Conservation (phyloP, 176 grass and related monocot genomes). For the Oryza longistaminata region DNA sequence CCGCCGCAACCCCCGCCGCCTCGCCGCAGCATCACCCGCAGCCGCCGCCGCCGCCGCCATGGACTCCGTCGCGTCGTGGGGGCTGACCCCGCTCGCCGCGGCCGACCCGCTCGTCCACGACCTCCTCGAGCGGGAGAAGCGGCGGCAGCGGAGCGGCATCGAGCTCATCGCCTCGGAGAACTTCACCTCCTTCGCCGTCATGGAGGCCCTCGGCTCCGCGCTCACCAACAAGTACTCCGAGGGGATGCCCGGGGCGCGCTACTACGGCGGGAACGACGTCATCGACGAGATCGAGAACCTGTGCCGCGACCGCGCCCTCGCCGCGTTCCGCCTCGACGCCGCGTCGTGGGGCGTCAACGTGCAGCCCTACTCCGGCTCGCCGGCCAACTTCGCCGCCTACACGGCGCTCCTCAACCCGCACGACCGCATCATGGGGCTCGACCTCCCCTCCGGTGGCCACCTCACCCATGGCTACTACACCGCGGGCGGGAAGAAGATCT, state of each 20-base stretch:
- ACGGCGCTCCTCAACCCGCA: conserved; percentile 93
- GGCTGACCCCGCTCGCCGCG: conserved; percentile 53
- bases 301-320: conserved; percentile 83
- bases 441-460: conserved; percentile 86
- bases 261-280: conserved; percentile 96
- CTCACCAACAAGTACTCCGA: conserved; percentile 99
- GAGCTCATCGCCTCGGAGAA: conserved; percentile 99
- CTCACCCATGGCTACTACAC: conserved; percentile 99
- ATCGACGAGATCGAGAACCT: conserved; percentile 94
- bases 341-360: conserved; percentile 93
- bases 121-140: conserved; percentile 94
- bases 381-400: conserved; percentile 99
- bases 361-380: conserved; percentile 96
- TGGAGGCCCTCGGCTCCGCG: conserved; percentile 86
- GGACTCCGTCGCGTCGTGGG: conserved; percentile 77
- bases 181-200: conserved; percentile 97
- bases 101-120: conserved; percentile 70
- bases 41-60: conserved; percentile 36
- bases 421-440: conserved; percentile 98
- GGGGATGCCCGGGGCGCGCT: conserved; percentile 87
- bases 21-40: background rate
- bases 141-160: conserved; percentile 87
- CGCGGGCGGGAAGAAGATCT: conserved; percentile 92
- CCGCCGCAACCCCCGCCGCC: background rate
- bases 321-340: conserved; percentile 65